A percentile compares a stretch with the other conserved stretches of the same genome.
Evolutionary conservation across 352 stramenopile genomes (phyloP).

Genomic region (Phytopythium aichiense): DNA sequence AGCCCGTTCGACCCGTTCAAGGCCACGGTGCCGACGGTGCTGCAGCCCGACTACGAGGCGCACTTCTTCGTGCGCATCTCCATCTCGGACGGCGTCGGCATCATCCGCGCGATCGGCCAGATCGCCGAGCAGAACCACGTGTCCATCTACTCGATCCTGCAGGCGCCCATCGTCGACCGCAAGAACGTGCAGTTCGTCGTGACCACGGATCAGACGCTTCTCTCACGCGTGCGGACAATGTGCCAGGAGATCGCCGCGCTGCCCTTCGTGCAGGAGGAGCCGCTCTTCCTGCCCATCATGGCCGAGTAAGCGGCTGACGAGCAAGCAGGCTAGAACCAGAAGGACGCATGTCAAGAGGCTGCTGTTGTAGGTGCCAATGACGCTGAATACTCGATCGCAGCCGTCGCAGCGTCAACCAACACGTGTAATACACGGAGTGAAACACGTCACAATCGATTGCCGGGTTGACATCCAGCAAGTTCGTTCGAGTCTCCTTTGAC

Average conservation of each 20-base stretch:
- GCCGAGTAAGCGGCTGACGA: conserved; percentile 1
- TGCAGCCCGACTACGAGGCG: conserved; percentile 91
- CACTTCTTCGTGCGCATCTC: conserved; percentile 95
- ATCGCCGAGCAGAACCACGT: conserved; percentile 93
- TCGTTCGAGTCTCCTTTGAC: neutral
- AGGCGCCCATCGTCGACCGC: conserved; percentile 92
- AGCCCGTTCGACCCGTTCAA: conserved; percentile 86
- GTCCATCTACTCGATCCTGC: conserved; percentile 97
- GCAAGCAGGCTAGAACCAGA: neutral
- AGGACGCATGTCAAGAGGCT: neutral
- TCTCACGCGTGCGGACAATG: conserved; percentile 88
- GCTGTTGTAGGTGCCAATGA: neutral
- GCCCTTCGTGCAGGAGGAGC: conserved; percentile 81
- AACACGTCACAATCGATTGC: neutral
- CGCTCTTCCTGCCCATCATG: conserved; percentile 79
- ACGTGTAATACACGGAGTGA: neutral
- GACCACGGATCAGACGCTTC: conserved; percentile 90
- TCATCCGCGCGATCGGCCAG: conserved; percentile 93
- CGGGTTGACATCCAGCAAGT: neutral
- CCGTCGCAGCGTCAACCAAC: neutral
- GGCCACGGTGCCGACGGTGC: conserved; percentile 34
- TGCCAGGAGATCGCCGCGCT: conserved; percentile 86
- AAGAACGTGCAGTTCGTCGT: conserved; percentile 95
- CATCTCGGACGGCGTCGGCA: conserved; percentile 91
- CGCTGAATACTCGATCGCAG: neutral